Base-by-base conservation (phyloP, 345 rosid species). In the Acer yangbiense region DNA sequence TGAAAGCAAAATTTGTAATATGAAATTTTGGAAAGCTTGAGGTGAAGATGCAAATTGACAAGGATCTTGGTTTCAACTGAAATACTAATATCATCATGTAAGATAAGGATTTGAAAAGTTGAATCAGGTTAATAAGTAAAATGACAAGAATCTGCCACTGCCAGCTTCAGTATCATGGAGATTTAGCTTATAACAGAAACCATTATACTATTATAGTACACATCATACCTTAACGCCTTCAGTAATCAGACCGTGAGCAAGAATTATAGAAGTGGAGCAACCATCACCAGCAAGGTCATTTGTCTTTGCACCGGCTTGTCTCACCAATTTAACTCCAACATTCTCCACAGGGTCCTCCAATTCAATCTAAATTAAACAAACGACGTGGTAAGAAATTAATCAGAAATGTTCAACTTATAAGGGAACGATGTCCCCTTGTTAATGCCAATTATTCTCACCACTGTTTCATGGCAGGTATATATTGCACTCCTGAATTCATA, bases 241-340 rank as follows among this genome's bases (percentile, higher is more conserved):
- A 7, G 91, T 82, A 68, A 93, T 93, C 76, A 93, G 86, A 78
- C 97, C 99, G 83, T 89, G 94, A 76, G 98, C 95, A 82, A 95
- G 99, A 75, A 95, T 16, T 76, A 95, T 85, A 75, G 99, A 91
- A 43, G 99, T 93, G 39, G 96, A 93, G 72, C 96, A 95, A 75
- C 99, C 99, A 87, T 95, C 98, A 80, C 98, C 97, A 0, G 96
- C 99, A 76, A 89, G 95, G 60, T 92, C 92, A 86, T 93, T 95
- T 76, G 98, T 95, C 83, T 86, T 95, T 23, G 98, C 97, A 78
- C 98, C 99, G 6, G 99, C 96, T 87, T 93, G 99, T 82, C 99
- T 93, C 83, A 93, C 95, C 89, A 95, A 83, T 82, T 93, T 95
- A 69, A 93, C 98, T 77, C 99, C 99, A 83, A 95, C 94, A 85